Evolutionary conservation across 2,329 filamentous ascomycete genomes (phyloP).

Genomic region (Alternaria longipes): DNA sequence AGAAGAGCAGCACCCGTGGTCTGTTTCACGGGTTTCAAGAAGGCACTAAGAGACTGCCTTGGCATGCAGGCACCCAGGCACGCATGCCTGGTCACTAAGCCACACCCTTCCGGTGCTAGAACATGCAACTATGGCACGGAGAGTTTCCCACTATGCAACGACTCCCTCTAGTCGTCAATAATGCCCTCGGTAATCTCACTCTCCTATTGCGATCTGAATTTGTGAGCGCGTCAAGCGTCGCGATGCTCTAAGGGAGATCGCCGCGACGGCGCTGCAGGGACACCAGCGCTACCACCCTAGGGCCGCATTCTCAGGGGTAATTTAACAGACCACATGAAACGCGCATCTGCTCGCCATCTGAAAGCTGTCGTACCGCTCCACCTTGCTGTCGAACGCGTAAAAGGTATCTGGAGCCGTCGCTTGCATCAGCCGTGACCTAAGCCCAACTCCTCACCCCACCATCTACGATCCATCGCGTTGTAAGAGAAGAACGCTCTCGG

Average conservation of each 20-base stretch:
- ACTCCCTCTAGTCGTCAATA: slow-evolving; percentile 16
- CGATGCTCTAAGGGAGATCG: slow-evolving; percentile 37
- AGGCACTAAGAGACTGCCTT: slow-evolving; percentile 37
- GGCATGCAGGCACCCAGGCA: slow-evolving; percentile 48
- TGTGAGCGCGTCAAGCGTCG: slow-evolving; percentile 15
- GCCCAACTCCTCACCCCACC: slow-evolving; percentile 22
- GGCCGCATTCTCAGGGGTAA: slow-evolving; percentile 31
- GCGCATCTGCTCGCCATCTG: slow-evolving; percentile 26
- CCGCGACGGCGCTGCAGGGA: slow-evolving; percentile 41
- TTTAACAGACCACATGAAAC: slow-evolving; percentile 41
- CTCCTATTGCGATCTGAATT: not conserved
- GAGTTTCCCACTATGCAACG: slow-evolving; percentile 30
- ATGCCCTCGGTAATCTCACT: not conserved
- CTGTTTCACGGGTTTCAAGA: slow-evolving; percentile 35
- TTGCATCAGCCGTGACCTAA: slow-evolving; percentile 23
- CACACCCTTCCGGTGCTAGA: slow-evolving; percentile 40
- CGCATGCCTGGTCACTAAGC: slow-evolving; percentile 16
- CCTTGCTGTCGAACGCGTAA: slow-evolving; percentile 19
- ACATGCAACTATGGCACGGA: slow-evolving; percentile 44
- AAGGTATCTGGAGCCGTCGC: slow-evolving; percentile 36
- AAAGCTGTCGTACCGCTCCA: slow-evolving; percentile 9
- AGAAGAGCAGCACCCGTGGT: slow-evolving; percentile 35
- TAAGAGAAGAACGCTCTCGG: slow-evolving; percentile 16
- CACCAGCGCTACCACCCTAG: slow-evolving; percentile 27
- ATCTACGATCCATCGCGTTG: slow-evolving; percentile 26